Percentiles rank a stretch among this genome's conserved stretches.
These are phyloP conservation scores for Lentinus polychrous DNA, from an alignment of 1,284 basidiomycete genomes.

Conservation along the genomic window DNA sequence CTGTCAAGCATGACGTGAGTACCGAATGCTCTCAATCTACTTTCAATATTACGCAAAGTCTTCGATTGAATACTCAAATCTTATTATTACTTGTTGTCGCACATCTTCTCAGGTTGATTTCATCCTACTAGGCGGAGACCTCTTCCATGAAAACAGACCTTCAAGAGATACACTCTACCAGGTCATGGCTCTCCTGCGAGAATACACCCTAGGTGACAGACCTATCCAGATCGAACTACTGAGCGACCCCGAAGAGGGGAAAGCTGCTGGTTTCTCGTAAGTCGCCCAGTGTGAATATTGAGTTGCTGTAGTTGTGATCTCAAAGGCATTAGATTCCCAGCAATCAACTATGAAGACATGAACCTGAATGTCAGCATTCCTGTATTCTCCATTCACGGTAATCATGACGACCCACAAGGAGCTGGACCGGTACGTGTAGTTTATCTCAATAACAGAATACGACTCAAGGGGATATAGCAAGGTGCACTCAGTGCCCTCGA, in stretches of 20 bases:
- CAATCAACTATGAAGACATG: constrained; percentile 95
- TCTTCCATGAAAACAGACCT: constrained; percentile 98
- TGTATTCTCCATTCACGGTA: constrained; percentile 98
- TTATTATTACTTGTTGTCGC: not conserved
- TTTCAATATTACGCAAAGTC: not conserved
- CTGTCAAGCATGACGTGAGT: constrained; percentile 79
- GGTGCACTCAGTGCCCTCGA: constrained; percentile 95
- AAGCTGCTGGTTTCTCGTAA: constrained; percentile 78
- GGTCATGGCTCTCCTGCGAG: constrained; percentile 83
- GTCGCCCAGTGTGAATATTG: constrained; percentile 21
- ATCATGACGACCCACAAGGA: constrained; percentile 98
- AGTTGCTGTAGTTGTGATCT: not conserved
- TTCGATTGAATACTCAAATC: not conserved
- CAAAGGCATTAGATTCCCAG: constrained; percentile 68
- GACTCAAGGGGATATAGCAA: constrained; percentile 45
- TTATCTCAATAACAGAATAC: not conserved
- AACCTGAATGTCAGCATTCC: constrained; percentile 95
- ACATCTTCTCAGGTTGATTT: constrained; percentile 72
- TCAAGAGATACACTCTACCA: constrained; percentile 86
- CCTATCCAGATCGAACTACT: constrained; percentile 87
- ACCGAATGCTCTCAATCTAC: not conserved
- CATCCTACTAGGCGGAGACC: constrained; percentile 89
- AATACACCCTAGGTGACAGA: constrained; percentile 86
- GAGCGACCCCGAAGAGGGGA: constrained; percentile 89
- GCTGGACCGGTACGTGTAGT: constrained; percentile 68